Base-by-base conservation (phyloP, 2,329 filamentous ascomycete genomes). In the Phaeosphaeriaceae sp. region DNA sequence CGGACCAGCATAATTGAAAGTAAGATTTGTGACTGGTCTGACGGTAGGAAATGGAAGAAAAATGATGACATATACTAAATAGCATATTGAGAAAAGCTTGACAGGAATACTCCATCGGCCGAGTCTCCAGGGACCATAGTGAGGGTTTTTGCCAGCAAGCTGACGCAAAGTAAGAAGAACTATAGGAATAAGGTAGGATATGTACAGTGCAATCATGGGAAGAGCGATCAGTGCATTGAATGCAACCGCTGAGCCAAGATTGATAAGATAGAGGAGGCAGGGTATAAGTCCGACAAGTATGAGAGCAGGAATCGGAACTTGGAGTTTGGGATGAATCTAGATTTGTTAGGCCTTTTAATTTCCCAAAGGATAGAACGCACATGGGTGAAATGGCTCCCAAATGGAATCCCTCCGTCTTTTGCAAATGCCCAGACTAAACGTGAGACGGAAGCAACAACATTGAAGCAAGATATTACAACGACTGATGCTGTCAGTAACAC, bases 141-240 rank as follows among this genome's bases (percentile, higher is more conserved):
- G 43, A 28, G 48, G 45, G 9, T 54, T 30, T 42, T 33, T 40
- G 30, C 49, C 35, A 8, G 59, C 30, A 3, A 60, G 42, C 29
- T 58, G 47, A 9, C 58, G 60, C 9, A 52, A 20, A 8, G 57
- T 54, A 2, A 75, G 51, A 32, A 61, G 60, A n/a, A 49, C 17
- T 32, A 67, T 67, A 6, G 63, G 63, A 12, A 67, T 48, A 7
- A 55, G 42, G 43, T 67, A 67, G 5, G 62, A 63, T n/a, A 61
- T 49, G 47, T 61, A 59, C 16, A 69, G 48, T 6, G 62, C 60
- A 29, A 61, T 46, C 18, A 52, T 48, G 2, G 52, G 48, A 2
- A 68, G 57, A 1, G 71, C 69, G 32, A 73, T 55, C 35, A 77
- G 70, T 26, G 69, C 70, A 50, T 71, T 73, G 61, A 76, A 74